These are phyloP conservation scores for Debaryomyces nepalensis DNA, from an alignment of 1,139 yeast species.

Conservation along the genomic window DNA sequence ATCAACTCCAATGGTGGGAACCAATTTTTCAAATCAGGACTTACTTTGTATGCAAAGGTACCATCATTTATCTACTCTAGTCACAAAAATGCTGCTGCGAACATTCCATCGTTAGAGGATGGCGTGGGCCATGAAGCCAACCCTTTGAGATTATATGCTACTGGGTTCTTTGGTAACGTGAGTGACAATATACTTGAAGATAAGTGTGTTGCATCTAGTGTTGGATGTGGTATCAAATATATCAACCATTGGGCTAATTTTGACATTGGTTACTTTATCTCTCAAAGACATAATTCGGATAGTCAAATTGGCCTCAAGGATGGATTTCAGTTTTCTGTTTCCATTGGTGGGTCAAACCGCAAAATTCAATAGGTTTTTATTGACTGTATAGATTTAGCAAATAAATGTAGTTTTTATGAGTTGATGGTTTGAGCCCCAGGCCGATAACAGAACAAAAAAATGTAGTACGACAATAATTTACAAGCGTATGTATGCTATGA, in stretches of 20 bases:
- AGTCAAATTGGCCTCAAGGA: conserved; percentile 40
- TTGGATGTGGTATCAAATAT: conserved; percentile 50
- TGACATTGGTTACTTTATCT: conserved; percentile 50
- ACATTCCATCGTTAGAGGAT: conserved; percentile 19
- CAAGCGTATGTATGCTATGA: too few relatives aligned
- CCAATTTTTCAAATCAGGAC: conserved; percentile 42
- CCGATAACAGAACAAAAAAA: conserved; percentile 1
- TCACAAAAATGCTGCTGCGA: conserved; percentile 19
- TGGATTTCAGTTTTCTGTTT: conserved; percentile 52
- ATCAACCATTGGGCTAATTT: conserved; percentile 51
- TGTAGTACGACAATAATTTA: background rate
- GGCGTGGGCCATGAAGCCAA: conserved; percentile 29
- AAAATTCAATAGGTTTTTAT: conserved; percentile 9
- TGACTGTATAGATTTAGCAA: conserved; percentile 3
- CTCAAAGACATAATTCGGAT: conserved; percentile 33
- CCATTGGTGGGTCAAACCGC: conserved; percentile 48
- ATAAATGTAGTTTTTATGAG: too few relatives aligned
- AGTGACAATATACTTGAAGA: conserved; percentile 33
- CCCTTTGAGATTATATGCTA: conserved; percentile 50
- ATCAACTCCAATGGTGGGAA: conserved; percentile 46
- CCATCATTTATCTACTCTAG: conserved; percentile 37
- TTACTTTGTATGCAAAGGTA: conserved; percentile 41
- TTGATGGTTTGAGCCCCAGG: conserved; percentile 4
- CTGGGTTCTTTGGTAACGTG: conserved; percentile 39
- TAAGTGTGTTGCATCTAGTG: conserved; percentile 33